Evolutionary conservation across 805 yeast species (phyloP), one percentile per base, ranked within the genome.

Genomic region (Yamadazyma nakazawae): DNA sequence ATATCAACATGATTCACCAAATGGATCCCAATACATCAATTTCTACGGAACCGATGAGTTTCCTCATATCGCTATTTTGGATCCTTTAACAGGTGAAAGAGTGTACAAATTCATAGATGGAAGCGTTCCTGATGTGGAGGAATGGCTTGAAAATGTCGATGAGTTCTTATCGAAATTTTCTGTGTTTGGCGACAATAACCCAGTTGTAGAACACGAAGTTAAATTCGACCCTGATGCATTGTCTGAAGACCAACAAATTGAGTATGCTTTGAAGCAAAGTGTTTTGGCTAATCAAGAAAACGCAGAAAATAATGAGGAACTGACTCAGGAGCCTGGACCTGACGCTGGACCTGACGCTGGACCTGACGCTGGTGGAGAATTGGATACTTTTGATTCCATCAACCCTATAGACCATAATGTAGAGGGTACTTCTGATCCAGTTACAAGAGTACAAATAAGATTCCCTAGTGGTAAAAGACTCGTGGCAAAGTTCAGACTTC

Each of bases 21-120:
- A 79, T 49, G 98, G 97, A 1, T 73, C 74, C 51, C 78, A 75
- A 50, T 94, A 88, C 61, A 57, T 75, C 16, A 82, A 85, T 51
- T 84, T 86, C 57, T 91, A 94, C 62, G 84, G 85, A 2, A 75
- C 87, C 39, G 66, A 72, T 1, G 78, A 76, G 19, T 85, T 70
- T 61, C 99, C 99, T 1, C 97, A 94, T 62, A 82, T 94, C 36
- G 87, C 97, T 1, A 87, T 94, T 34, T 62, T 94, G 42, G 99
- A 94, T 59, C 97, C 99, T 2, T 81, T 91, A 62, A 94, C 99
- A 0, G 98, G 98, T 18, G 99, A 94, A 65, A 75, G 96, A 49
- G 78, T 89, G 46, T 77, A 78, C 54, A 74, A 74, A 44, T 94
- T 97, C 96, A 68, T 74, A n/a, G 76, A 72, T 38, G 79, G 78